A percentile compares a stretch with the other conserved stretches of the same genome.
Evolutionary conservation across 768 basidiomycete genomes (phyloP).

Genomic region (Candolleomyces aberdarensis): DNA sequence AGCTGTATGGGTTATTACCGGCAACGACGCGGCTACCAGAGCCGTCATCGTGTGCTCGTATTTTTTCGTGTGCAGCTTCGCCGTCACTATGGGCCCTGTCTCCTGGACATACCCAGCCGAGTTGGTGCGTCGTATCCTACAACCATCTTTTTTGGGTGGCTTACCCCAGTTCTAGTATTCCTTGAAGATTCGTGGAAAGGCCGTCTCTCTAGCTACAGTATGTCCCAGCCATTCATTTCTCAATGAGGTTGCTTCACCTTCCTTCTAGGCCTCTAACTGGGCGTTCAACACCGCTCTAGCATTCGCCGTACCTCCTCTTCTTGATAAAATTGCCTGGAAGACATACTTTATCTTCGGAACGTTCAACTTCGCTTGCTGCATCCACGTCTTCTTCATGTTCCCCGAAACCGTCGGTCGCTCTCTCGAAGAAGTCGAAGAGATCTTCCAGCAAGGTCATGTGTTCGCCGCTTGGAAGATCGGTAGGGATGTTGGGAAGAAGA

Average conservation of each 20-base stretch:
- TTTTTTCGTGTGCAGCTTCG: constrained; percentile 63
- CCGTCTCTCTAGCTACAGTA: constrained; percentile 50
- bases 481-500: constrained; percentile 60
- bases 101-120: constrained; percentile 76
- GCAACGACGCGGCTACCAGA: constrained; percentile 54
- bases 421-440: constrained; percentile 77
- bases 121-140: constrained; percentile 29
- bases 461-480: constrained; percentile 73
- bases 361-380: constrained; percentile 70
- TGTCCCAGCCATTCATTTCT: constrained; percentile 4
- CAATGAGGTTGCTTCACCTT: not conserved
- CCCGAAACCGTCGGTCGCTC: constrained; percentile 73
- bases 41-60: constrained; percentile 78
- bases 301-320: constrained; percentile 71
- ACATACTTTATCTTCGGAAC: constrained; percentile 77
- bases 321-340: constrained; percentile 66
- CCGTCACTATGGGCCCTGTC: constrained; percentile 74
- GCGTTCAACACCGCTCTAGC: constrained; percentile 72
- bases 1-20: constrained; percentile 50
- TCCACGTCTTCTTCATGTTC: constrained; percentile 77
- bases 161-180: constrained; percentile 37
- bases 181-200: constrained; percentile 61
- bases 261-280: constrained; percentile 45
- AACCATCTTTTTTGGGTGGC: too few relatives aligned
- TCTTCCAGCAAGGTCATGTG: constrained; percentile 65